These are phyloP conservation scores for Syzygium syzygioides DNA, from an alignment of 441 rosid genomes.

Conservation along the genomic window DNA sequence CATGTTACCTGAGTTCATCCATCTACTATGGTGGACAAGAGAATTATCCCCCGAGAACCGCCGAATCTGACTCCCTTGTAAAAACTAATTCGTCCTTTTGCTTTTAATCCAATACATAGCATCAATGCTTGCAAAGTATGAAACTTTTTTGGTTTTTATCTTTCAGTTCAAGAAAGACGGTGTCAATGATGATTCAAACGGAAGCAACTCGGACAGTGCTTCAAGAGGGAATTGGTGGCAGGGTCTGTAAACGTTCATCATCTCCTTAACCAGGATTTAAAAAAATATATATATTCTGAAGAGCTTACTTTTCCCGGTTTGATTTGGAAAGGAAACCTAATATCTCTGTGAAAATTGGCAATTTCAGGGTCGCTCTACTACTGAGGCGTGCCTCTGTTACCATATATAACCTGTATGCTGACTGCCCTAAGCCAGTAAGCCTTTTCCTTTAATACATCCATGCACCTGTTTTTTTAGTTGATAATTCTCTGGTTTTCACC, in stretches of 20 bases:
- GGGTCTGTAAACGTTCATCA: constrained; percentile 31
- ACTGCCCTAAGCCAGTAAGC: neutral
- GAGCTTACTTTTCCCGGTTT: neutral
- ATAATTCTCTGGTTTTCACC: neutral
- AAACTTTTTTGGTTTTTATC: neutral
- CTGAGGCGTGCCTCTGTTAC: neutral
- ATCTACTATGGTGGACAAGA: constrained; percentile 92
- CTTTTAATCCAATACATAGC: neutral
- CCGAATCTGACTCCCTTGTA: constrained; percentile 30
- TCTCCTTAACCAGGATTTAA: neutral
- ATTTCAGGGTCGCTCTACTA: neutral
- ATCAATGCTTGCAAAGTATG: neutral
- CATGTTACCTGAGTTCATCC: constrained; percentile 72
- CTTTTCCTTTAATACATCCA: neutral
- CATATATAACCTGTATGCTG: neutral
- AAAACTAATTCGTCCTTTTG: neutral
- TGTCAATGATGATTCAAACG: constrained; percentile 37
- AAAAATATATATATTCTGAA: neutral
- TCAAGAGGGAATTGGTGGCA: constrained; percentile 98
- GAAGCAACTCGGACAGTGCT: constrained; percentile 37
- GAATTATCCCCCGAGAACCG: constrained; percentile 54
- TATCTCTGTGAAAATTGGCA: neutral
- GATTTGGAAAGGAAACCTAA: neutral
- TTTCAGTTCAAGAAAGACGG: constrained; percentile 38
- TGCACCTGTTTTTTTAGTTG: neutral